Conservation (phyloP, 306 rosid species). For the Potentilla sterilis region DNA sequence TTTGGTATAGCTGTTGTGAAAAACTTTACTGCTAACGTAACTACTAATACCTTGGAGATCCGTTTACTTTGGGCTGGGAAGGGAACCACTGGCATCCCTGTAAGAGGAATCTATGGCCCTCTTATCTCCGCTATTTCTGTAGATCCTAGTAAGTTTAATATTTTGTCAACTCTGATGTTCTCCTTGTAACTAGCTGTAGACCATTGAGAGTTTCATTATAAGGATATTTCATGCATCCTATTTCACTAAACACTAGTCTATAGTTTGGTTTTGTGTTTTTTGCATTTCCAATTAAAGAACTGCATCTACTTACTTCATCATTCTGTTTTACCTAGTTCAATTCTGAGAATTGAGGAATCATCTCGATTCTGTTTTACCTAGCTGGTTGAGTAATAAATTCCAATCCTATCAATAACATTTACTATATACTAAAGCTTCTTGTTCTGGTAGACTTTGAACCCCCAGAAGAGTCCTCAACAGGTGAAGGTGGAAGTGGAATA, state of each 20-base stretch:
- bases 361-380: not conserved
- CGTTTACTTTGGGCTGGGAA: constrained; percentile 49
- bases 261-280: not conserved
- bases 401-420: not conserved
- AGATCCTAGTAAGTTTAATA: constrained; percentile 24
- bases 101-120: constrained; percentile 42
- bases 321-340: not conserved
- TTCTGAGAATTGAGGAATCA: not conserved
- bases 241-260: not conserved
- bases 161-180: not conserved
- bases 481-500: constrained; percentile 19
- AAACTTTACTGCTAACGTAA: constrained; percentile 10
- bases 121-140: constrained; percentile 48
- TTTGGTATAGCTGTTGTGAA: constrained; percentile 13
- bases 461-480: constrained; percentile 6
- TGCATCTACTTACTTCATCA: not conserved
- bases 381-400: not conserved
- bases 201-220: not conserved
- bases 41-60: constrained; percentile 31
- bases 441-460: constrained; percentile 27
- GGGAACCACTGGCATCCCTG: constrained; percentile 38
- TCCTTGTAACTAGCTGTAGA: not conserved
- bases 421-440: not conserved
- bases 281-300: not conserved
- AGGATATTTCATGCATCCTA: not conserved